phyloP scores from a whole-genome alignment of 805 yeast genomes.

The Barnettozyma sucrosica region DNA sequence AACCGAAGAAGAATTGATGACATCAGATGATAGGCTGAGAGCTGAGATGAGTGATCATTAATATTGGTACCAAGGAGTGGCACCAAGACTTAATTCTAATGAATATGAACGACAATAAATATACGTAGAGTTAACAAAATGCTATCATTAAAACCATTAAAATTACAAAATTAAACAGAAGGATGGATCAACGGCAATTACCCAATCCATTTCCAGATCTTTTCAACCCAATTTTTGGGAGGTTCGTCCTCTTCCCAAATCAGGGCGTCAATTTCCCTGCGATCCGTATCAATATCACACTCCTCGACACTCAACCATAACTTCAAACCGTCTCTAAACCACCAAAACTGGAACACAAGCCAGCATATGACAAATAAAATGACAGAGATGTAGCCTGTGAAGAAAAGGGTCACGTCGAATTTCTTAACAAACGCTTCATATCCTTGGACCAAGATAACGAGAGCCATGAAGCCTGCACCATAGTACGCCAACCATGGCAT shows the following conservation, averaged over 20 bases:
- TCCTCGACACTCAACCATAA: constrained; percentile 12
- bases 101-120: background rate
- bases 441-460: constrained; percentile 70
- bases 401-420: constrained; percentile 47
- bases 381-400: constrained; percentile 72
- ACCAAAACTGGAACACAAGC: constrained; percentile 43
- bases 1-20: constrained; percentile 50
- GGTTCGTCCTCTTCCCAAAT: constrained; percentile 53
- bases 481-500: constrained; percentile 70
- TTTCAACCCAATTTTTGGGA: constrained; percentile 50
- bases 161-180: too few species aligned
- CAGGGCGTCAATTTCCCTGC: constrained; percentile 31
- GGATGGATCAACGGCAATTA: background rate
- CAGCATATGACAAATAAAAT: constrained; percentile 52
- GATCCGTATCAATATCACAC: constrained; percentile 24
- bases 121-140: background rate
- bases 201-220: constrained; percentile 37
- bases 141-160: background rate
- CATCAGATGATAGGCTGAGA: background rate
- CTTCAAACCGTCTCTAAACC: constrained; percentile 20
- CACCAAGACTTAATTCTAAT: background rate
- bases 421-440: constrained; percentile 46
- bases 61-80: background rate
- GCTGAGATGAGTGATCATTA: background rate
- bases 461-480: constrained; percentile 45